These are phyloP conservation scores for Cydonia oblonga DNA, from an alignment of 331 rosid genomes.

Conservation along the genomic window DNA sequence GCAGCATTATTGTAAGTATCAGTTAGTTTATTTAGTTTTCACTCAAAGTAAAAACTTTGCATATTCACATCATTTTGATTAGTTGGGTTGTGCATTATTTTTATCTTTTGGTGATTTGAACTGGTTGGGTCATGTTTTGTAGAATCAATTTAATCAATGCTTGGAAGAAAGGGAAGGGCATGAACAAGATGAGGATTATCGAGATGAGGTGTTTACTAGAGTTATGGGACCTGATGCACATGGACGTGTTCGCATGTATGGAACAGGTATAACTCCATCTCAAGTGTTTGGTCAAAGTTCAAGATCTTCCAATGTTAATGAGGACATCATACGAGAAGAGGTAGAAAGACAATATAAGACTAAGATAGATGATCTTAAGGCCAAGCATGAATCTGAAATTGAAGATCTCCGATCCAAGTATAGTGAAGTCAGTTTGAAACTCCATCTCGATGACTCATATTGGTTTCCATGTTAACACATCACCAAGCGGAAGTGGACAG, in stretches of 20 bases:
- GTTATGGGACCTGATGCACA: not conserved
- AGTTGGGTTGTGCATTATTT: too few relatives aligned
- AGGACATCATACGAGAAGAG: not conserved
- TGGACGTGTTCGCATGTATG: not conserved
- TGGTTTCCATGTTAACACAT: not conserved
- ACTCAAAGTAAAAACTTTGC: too few relatives aligned
- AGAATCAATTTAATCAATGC: not conserved
- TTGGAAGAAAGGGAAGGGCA: not conserved
- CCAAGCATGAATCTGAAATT: not conserved
- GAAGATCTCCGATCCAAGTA: not conserved
- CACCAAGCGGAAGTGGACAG: not conserved
- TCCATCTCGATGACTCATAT: not conserved
- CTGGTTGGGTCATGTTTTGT: not conserved
- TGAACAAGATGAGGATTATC: not conserved
- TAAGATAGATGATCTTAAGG: not conserved
- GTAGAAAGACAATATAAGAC: not conserved
- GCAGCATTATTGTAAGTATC: too few relatives aligned
- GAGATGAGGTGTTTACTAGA: not conserved
- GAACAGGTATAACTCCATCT: not conserved
- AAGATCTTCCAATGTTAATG: not conserved
- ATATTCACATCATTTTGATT: too few relatives aligned
- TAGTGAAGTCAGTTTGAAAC: not conserved
- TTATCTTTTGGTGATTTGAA: not conserved
- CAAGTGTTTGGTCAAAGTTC: not conserved
- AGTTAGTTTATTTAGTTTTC: too few relatives aligned